These are phyloP conservation scores for Torulaspora globosa DNA, from an alignment of 1,139 yeast genomes.

Conservation along the genomic window DNA sequence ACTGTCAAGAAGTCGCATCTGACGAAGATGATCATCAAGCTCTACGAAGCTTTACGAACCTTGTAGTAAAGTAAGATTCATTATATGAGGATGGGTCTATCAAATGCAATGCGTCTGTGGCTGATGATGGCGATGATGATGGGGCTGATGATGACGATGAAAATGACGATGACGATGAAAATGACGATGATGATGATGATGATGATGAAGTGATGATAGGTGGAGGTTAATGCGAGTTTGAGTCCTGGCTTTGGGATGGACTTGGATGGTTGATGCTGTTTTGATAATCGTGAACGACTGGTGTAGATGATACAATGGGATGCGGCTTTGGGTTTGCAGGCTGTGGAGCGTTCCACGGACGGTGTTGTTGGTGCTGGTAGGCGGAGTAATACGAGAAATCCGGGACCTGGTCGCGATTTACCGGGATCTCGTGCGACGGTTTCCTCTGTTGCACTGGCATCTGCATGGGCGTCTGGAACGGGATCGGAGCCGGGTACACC, in stretches of 20 bases:
- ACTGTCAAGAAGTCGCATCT: neutral
- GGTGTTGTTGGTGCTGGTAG: constrained; percentile 1
- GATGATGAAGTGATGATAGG: neutral
- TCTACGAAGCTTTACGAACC: neutral
- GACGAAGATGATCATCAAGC: neutral
- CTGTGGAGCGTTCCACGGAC: neutral
- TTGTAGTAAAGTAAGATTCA: neutral
- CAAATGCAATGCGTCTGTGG: neutral
- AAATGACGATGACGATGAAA: neutral
- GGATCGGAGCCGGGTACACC: constrained; percentile 5
- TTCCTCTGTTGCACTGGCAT: constrained; percentile 5
- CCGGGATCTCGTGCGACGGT: neutral
- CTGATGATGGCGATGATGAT: neutral
- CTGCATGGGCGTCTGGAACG: constrained; percentile 8
- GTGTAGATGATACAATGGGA: neutral
- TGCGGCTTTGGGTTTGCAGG: neutral
- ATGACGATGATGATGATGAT: neutral
- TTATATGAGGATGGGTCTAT: neutral
- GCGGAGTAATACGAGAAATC: neutral
- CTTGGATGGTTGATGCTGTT: neutral
- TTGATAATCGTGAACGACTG: neutral
- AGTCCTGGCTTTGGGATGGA: neutral
- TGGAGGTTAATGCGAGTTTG: constrained; percentile 2
- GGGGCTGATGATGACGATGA: neutral
- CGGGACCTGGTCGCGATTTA: neutral